Percentiles rank a stretch among this genome's conserved stretches.
These are phyloP conservation scores for Coriaria nepalensis DNA, from an alignment of 306 rosid genomes.

Conservation along the genomic window DNA sequence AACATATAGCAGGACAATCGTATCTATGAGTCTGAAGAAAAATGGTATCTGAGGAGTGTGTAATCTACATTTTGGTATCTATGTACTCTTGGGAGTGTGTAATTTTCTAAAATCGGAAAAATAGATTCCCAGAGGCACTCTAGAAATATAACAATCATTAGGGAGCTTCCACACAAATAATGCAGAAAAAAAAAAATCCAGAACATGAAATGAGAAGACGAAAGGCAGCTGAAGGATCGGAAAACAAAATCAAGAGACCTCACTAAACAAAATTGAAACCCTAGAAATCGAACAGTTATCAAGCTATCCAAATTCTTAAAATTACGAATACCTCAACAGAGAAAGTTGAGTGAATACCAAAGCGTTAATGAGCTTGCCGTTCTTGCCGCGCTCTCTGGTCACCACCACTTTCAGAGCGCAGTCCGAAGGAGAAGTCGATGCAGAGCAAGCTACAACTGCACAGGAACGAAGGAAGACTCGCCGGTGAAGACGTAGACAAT, in stretches of 20 bases:
- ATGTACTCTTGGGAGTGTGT: too few species aligned
- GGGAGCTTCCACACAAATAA: too few species aligned
- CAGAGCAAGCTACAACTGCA: neutral
- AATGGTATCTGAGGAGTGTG: too few species aligned
- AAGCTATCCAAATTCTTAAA: conserved; percentile 3
- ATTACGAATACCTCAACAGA: neutral
- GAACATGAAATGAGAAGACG: neutral
- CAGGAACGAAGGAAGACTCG: conserved; percentile 17
- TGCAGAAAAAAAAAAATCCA: too few species aligned
- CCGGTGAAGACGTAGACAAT: conserved; percentile 35
- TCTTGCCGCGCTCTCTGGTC: conserved; percentile 97
- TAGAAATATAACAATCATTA: too few species aligned
- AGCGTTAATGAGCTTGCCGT: conserved; percentile 68
- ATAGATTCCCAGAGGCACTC: too few species aligned
- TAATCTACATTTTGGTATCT: too few species aligned
- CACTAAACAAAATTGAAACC: conserved; percentile 5
- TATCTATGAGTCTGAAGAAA: too few species aligned
- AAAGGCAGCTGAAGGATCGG: neutral
- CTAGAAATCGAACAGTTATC: neutral
- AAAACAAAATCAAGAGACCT: conserved; percentile 4
- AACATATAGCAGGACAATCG: neutral
- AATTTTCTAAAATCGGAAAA: too few species aligned
- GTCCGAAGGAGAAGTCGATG: conserved; percentile 20
- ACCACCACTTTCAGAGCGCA: conserved; percentile 52
- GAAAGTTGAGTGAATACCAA: conserved; percentile 35